phyloP scores from a whole-genome alignment of 345 rosid genomes.

The Hibiscus trionum region DNA sequence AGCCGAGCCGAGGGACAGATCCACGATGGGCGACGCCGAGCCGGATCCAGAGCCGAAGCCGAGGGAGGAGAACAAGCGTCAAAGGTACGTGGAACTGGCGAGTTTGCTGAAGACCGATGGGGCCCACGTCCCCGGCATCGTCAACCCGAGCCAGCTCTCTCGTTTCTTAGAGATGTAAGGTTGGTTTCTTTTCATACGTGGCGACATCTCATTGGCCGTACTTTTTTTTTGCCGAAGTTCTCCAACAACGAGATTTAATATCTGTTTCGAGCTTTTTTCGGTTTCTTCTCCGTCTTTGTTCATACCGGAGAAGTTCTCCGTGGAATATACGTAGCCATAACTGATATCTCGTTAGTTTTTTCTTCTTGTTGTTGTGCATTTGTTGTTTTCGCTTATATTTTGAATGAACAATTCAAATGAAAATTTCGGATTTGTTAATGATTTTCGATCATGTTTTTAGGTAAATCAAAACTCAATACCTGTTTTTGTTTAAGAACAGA shows the following conservation, averaged over 20 bases:
- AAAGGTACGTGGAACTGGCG: slow-evolving; percentile 62
- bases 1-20: slow-evolving; percentile 7
- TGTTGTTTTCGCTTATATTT: not conserved
- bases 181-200: slow-evolving; percentile 27
- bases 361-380: not conserved
- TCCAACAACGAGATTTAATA: not conserved
- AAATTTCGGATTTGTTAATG: too few species aligned
- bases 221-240: not conserved
- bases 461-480: too few species aligned
- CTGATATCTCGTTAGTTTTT: not conserved
- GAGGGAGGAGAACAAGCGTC: slow-evolving; percentile 22
- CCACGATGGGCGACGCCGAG: slow-evolving; percentile 22
- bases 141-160: slow-evolving; percentile 80
- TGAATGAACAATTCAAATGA: not conserved
- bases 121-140: slow-evolving; percentile 59
- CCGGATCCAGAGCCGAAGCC: slow-evolving; percentile 24
- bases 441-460: too few species aligned
- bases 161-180: slow-evolving; percentile 49
- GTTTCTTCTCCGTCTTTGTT: not conserved
- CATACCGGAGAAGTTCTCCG: not conserved
- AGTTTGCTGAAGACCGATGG: slow-evolving; percentile 53
- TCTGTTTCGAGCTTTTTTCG: not conserved
- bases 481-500: not conserved
- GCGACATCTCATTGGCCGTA: slow-evolving; percentile 23
- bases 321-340: not conserved